Evolutionary conservation across 2,329 filamentous ascomycete species (phyloP), one percentile per base, ranked within the genome.

Genomic region (Colletotrichum spaethianum): DNA sequence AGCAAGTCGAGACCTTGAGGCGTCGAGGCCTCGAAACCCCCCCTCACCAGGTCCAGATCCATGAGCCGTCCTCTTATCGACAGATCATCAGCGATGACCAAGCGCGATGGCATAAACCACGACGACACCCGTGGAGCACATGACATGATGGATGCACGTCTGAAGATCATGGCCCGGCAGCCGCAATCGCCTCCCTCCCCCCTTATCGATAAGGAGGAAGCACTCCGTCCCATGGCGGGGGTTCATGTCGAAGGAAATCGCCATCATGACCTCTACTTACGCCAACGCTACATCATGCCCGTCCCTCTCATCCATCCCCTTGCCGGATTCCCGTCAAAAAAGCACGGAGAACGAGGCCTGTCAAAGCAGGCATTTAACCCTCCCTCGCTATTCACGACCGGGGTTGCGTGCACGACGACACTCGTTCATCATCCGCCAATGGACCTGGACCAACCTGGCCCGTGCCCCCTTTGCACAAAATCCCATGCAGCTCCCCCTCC

Each of bases 381-480:
- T 14, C 42, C 14, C 23, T 36, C 1, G 31, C 59, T 48, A 48
- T n/a, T 14, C 23, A 26, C 57, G 59, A 36, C 14, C 4, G 26
- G 23, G 28, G 38, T 50, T 50, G 44, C 31, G 59, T 62, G 44
- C 59, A 38, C 16, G 36, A 33, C 23, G 8, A 40, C 11, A 48
- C 48, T 52, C 26, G 3, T 8, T 28, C 57, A 31, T 44, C 28
- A 33, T 38, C 20, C 1, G 40, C 18, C 9, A n/a, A 28, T 33
- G 23, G 8, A 31, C 7, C 56, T n/a, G n/a, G 14, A 26, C 36
- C 56, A 16, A 4, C 26, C 23, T 48, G 31, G 26, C 26, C 42
- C 55, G 18, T 53, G 6, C 57, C 40, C 40, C 48, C 6, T 31
- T 59, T 72, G 69, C 69, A 63, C 69, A 59, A 59, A 57, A 16